Conservation (phyloP, 768 basidiomycete species). For the Lepiota brunneoincarnata region DNA sequence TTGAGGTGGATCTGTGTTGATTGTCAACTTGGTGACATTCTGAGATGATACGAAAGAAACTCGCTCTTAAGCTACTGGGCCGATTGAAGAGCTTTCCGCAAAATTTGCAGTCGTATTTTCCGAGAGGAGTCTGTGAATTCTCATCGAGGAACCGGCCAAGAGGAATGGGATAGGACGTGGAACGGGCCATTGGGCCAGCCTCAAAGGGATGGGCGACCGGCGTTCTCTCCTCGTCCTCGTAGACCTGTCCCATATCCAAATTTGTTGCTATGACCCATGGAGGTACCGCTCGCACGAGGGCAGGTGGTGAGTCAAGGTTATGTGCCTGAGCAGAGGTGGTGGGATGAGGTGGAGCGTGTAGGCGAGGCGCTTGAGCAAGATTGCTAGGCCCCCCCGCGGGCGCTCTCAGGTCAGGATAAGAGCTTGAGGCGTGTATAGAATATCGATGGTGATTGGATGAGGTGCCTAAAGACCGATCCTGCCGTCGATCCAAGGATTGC, state of each 20-base stretch:
- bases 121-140: conserved; percentile 17
- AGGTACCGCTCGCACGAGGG: conserved; percentile 14
- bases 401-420: neutral
- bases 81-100: conserved; percentile 82
- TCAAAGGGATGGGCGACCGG: conserved; percentile 26
- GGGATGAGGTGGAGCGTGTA: conserved; percentile 5
- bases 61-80: conserved; percentile 79
- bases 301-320: conserved; percentile 14
- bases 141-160: conserved; percentile 8
- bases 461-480: neutral
- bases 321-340: neutral
- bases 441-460: neutral
- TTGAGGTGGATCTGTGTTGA: conserved; percentile 70
- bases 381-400: neutral
- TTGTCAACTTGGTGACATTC: conserved; percentile 4
- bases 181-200: conserved; percentile 1
- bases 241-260: conserved; percentile 15
- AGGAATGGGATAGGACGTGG: conserved; percentile 4
- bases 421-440: neutral
- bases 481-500: neutral
- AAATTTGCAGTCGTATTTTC: conserved; percentile 74
- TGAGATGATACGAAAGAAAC: conserved; percentile 13
- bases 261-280: conserved; percentile 27
- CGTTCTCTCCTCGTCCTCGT: conserved; percentile 34
- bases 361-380: neutral